A percentile compares a stretch with the other conserved stretches of the same genome.
Evolutionary conservation across 2,329 filamentous ascomycete species (phyloP).

Genomic region (Endoconidiophora polonica): DNA sequence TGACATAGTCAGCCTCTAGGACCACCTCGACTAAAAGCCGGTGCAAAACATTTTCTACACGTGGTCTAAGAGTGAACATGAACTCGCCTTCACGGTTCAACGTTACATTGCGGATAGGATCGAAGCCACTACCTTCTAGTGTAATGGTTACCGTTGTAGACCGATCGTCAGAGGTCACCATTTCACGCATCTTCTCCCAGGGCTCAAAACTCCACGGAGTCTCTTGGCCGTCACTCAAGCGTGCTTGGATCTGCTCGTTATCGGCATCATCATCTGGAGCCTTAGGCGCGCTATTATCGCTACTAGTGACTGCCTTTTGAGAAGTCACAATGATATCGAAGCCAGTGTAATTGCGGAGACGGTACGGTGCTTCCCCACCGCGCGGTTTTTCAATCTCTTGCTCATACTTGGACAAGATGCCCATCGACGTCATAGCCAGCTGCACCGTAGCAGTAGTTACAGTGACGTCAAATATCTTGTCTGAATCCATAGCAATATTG

Average conservation of each 20-base stretch:
- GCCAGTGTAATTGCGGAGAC: slow-evolving; percentile 87
- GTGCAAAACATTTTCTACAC: slow-evolving; percentile 71
- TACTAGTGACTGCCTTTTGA: slow-evolving; percentile 32
- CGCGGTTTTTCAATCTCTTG: slow-evolving; percentile 81
- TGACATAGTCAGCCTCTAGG: slow-evolving; percentile 87
- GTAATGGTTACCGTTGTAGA: slow-evolving; percentile 65
- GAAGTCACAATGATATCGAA: slow-evolving; percentile 69
- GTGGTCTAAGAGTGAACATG: slow-evolving; percentile 74
- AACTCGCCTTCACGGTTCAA: slow-evolving; percentile 91
- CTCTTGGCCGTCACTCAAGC: slow-evolving; percentile 76
- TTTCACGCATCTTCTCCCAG: slow-evolving; percentile 90
- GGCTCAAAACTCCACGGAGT: slow-evolving; percentile 94
- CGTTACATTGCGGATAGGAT: slow-evolving; percentile 71
- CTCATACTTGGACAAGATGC: slow-evolving; percentile 74
- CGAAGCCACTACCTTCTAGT: slow-evolving; percentile 86
- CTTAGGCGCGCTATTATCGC: not conserved
- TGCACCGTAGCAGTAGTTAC: slow-evolving; percentile 89
- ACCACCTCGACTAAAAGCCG: slow-evolving; percentile 82
- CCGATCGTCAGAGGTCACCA: slow-evolving; percentile 66
- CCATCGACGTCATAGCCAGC: slow-evolving; percentile 77
- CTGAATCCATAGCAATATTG: slow-evolving; percentile 71
- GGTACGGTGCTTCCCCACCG: slow-evolving; percentile 79
- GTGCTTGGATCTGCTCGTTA: slow-evolving; percentile 42
- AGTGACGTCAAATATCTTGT: slow-evolving; percentile 81
- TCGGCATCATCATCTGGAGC: not conserved